Evolutionary conservation across 2,329 filamentous ascomycete species (phyloP).

Genomic region (Tympanopsis confertula): DNA sequence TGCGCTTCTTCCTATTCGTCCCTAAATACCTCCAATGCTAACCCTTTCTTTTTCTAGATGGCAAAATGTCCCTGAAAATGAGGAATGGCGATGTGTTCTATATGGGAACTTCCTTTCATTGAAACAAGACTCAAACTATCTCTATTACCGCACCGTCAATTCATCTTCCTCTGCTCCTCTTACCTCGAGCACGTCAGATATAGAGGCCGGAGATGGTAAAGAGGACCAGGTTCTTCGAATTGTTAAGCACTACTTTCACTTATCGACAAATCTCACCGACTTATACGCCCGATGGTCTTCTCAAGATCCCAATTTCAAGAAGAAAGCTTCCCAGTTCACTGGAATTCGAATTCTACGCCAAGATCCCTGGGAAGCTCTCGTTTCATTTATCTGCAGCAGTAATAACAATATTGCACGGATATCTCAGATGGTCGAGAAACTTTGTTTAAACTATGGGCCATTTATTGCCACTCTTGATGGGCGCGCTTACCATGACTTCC

Average conservation of each 20-base stretch:
- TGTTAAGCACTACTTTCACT: constrained; percentile 75
- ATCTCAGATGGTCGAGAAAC: constrained; percentile 87
- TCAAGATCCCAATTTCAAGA: constrained; percentile 77
- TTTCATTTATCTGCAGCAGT: constrained; percentile 95
- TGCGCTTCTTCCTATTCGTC: constrained; percentile 60
- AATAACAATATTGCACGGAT: constrained; percentile 97
- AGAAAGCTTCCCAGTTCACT: constrained; percentile 74
- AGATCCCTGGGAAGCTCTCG: constrained; percentile 87
- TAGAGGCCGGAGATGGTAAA: too few species aligned
- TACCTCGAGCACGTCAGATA: too few species aligned
- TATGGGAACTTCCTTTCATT: constrained; percentile 76
- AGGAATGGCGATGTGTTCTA: constrained; percentile 63
- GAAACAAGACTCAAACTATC: constrained; percentile 65
- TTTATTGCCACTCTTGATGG: constrained; percentile 60
- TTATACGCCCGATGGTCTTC: constrained; percentile 82
- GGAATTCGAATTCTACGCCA: constrained; percentile 88
- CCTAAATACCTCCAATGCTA: neutral
- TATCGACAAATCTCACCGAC: constrained; percentile 61
- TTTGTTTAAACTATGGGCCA: constrained; percentile 76
- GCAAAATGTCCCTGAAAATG: constrained; percentile 2
- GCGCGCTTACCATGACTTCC: constrained; percentile 77
- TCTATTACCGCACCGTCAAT: constrained; percentile 65
- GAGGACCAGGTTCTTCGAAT: constrained; percentile 64
- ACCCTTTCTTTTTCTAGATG: neutral
- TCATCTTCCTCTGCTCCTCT: constrained; percentile 16